phyloP scores from a whole-genome alignment of 176 grass and related monocot genomes.

The Aegilops speltoides region DNA sequence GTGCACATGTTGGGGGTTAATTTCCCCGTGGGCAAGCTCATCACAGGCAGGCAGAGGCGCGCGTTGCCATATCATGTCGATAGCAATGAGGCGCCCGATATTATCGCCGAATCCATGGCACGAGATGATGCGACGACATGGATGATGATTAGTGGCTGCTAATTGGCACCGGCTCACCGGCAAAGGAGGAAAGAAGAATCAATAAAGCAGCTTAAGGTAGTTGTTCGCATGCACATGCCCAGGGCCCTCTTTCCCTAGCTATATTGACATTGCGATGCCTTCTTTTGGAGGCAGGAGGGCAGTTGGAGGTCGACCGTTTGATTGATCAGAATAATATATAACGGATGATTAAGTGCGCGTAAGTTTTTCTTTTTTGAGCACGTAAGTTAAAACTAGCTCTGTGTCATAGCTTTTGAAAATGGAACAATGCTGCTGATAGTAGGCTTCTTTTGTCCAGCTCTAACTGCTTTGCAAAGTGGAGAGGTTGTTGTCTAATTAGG shows the following conservation, averaged over 20 bases:
- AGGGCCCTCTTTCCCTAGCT: neutral
- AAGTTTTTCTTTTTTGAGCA: too few species aligned
- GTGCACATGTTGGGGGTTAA: too few species aligned
- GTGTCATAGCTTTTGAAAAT: neutral
- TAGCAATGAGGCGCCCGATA: neutral
- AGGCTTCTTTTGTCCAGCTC: neutral
- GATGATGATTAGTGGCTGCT: neutral
- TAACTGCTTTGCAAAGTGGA: neutral
- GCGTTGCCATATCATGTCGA: too few species aligned
- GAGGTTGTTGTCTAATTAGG: neutral
- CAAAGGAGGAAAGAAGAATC: neutral
- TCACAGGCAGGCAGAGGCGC: too few species aligned
- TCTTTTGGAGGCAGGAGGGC: neutral
- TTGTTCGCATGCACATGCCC: neutral
- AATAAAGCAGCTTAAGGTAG: neutral
- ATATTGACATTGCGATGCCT: neutral
- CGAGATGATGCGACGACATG: neutral
- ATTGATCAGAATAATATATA: neutral
- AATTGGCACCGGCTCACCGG: neutral
- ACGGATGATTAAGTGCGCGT: neutral
- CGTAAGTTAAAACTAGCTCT: neutral
- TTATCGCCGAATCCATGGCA: neutral
- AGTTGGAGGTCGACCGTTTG: neutral
- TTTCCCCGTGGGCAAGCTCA: too few species aligned
- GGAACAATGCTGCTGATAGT: neutral